These are phyloP conservation scores for Tephrocybe sp. DNA, from an alignment of 768 basidiomycete genomes.

Conservation along the genomic window DNA sequence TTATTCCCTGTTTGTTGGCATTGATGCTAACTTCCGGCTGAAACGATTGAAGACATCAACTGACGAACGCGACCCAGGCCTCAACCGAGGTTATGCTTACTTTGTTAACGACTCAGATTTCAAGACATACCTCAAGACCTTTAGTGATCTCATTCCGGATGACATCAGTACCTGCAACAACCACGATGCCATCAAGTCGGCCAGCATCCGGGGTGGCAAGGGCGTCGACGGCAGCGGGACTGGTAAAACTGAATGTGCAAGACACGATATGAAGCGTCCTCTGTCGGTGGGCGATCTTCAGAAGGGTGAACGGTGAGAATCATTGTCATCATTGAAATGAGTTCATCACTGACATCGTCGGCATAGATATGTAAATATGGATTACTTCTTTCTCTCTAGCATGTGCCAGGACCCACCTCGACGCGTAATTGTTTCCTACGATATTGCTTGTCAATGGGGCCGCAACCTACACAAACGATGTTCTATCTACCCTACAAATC, in stretches of 20 bases:
- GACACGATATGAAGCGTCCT: neutral
- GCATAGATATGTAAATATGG: no score
- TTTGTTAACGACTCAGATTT: constrained; percentile 6
- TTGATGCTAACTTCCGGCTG: constrained; percentile 18
- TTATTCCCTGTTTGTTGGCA: no score
- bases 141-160: neutral
- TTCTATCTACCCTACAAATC: constrained; percentile 2
- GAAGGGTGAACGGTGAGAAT: neutral
- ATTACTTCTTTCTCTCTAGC: no score
- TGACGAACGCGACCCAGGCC: no score
- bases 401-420: no score
- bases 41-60: constrained; percentile 16
- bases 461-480: constrained; percentile 19
- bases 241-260: neutral
- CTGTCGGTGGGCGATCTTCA: neutral
- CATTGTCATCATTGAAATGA: no score
- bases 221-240: neutral
- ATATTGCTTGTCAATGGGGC: no score
- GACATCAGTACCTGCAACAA: constrained; percentile 10
- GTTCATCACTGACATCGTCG: neutral
- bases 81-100: no score
- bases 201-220: constrained; percentile 1
- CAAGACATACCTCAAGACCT: constrained; percentile 6
- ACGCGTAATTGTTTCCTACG: no score
- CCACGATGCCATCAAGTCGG: no score